phyloP scores from a whole-genome alignment of 2,329 filamentous ascomycete genomes.

The Ophiosphaerella narmari region DNA sequence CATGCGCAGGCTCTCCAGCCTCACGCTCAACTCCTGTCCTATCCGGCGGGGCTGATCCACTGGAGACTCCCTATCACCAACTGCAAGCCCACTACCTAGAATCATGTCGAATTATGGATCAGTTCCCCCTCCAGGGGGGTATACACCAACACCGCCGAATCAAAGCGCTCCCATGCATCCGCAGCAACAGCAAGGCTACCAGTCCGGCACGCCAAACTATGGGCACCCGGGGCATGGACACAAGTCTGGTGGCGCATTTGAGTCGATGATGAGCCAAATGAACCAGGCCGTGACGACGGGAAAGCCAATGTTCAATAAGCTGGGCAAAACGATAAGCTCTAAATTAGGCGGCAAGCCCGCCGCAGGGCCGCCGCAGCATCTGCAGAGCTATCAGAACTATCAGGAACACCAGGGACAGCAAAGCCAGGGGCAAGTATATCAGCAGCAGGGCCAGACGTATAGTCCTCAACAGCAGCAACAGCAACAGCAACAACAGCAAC shows the following conservation, averaged over 20 bases:
- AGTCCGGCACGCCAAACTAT: conserved; percentile 17
- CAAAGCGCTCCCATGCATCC: conserved; percentile 13
- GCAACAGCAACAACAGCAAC: conserved; percentile 18
- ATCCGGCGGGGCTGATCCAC: conserved; percentile 1
- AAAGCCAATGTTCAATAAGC: conserved; percentile 44
- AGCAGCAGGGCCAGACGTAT: conserved; percentile 16
- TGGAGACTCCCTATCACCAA: not conserved
- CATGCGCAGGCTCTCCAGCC: conserved; percentile 3
- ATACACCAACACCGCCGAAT: conserved; percentile 31
- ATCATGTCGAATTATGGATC: conserved; percentile 42
- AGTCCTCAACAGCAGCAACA: conserved; percentile 22
- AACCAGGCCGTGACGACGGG: conserved; percentile 42
- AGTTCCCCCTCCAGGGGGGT: conserved; percentile 33
- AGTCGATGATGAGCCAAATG: conserved; percentile 42
- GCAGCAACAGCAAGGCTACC: conserved; percentile 23
- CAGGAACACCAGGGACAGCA: conserved; percentile 25
- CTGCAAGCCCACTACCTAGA: not conserved
- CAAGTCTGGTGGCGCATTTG: conserved; percentile 30
- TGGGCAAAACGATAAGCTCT: conserved; percentile 44
- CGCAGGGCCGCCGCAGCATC: conserved; percentile 30
- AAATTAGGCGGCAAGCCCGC: conserved; percentile 36
- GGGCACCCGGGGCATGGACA: conserved; percentile 17
- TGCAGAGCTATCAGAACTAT: conserved; percentile 39
- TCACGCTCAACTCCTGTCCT: conserved; percentile 1
- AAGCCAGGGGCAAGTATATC: too few species aligned